A percentile compares a stretch with the other conserved stretches of the same genome.
phyloP scores from a whole-genome alignment of 768 basidiomycete species.

The Rossbeevera mucosa region DNA sequence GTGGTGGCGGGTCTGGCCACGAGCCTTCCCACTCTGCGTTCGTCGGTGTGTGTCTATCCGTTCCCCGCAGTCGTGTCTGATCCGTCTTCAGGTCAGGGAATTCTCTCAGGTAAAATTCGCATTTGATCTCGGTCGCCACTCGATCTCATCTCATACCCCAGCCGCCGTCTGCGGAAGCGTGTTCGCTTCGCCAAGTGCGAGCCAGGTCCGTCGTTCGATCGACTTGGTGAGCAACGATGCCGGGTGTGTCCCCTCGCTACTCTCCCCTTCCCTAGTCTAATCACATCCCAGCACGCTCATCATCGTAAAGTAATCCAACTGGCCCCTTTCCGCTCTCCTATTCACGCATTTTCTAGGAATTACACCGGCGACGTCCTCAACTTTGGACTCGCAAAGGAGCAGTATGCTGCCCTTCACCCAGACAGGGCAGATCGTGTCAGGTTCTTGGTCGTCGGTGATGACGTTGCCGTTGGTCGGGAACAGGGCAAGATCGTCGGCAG shows the following conservation, averaged over 20 bases:
- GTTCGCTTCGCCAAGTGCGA: constrained; percentile 86
- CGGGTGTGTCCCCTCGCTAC: constrained; percentile 43
- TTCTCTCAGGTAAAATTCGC: constrained; percentile 56
- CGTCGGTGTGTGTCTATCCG: constrained; percentile 54
- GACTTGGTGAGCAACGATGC: constrained; percentile 68
- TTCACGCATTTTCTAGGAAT: constrained; percentile 45
- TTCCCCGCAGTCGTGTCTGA: not conserved
- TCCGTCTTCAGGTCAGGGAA: constrained; percentile 55
- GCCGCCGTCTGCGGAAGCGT: constrained; percentile 84
- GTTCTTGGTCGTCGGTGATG: constrained; percentile 84
- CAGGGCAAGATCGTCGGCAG: constrained; percentile 85
- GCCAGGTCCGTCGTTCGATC: constrained; percentile 78
- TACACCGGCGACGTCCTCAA: constrained; percentile 90
- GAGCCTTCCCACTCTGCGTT: constrained; percentile 89
- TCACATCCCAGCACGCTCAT: constrained; percentile 58
- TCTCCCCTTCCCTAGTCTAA: not conserved
- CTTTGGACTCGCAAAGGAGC: constrained; percentile 86
- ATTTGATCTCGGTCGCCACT: not conserved
- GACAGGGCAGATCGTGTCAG: constrained; percentile 62
- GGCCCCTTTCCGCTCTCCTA: not conserved
- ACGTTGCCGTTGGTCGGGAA: constrained; percentile 78
- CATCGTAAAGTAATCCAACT: constrained; percentile 63
- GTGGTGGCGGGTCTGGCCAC: constrained; percentile 85
- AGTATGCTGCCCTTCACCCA: constrained; percentile 67
- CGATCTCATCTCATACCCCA: constrained; percentile 14